Conservation (phyloP, 208 protist genomes). For the Crithidia fasciculata region DNA sequence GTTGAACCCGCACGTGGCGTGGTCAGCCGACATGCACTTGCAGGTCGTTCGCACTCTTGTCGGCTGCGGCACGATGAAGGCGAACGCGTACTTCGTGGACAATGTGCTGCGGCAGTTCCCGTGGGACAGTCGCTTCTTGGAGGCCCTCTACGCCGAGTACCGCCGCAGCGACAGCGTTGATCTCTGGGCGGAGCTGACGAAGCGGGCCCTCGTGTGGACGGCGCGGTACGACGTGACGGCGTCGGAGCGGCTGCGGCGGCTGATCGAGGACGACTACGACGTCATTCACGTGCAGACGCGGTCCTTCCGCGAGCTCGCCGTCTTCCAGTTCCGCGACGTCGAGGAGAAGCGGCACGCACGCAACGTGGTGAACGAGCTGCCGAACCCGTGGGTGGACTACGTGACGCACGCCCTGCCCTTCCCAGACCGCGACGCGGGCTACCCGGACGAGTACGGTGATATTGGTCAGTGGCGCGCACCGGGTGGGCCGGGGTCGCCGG, state of each 20-base stretch:
- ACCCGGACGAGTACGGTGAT: conserved; percentile 92
- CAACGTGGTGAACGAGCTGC: conserved; percentile 82
- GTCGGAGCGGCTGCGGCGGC: conserved; percentile 77
- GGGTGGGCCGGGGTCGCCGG: conserved; percentile 80
- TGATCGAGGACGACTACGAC: conserved; percentile 93
- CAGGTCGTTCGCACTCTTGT: conserved; percentile 81
- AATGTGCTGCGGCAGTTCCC: conserved; percentile 89
- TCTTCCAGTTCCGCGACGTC: conserved; percentile 90
- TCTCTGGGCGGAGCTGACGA: conserved; percentile 88
- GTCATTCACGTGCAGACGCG: conserved; percentile 88
- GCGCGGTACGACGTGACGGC: conserved; percentile 82
- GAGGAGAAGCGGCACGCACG: conserved; percentile 83
- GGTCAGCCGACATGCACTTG: conserved; percentile 89
- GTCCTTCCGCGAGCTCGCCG: conserved; percentile 87
- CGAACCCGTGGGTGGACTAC: conserved; percentile 90
- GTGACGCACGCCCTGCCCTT: conserved; percentile 90
- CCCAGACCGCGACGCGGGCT: conserved; percentile 89
- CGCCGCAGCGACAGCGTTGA: conserved; percentile 84
- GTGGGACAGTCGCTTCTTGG: conserved; percentile 82
- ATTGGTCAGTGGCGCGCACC: conserved; percentile 92
- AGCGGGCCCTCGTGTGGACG: conserved; percentile 90
- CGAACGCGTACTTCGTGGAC: conserved; percentile 90
- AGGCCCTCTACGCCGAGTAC: conserved; percentile 89
- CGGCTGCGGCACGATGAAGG: conserved; percentile 88
- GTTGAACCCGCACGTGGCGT: conserved; percentile 73